phyloP scores from a whole-genome alignment of 331 rosid genomes.

The Erythrophleum ivorense region DNA sequence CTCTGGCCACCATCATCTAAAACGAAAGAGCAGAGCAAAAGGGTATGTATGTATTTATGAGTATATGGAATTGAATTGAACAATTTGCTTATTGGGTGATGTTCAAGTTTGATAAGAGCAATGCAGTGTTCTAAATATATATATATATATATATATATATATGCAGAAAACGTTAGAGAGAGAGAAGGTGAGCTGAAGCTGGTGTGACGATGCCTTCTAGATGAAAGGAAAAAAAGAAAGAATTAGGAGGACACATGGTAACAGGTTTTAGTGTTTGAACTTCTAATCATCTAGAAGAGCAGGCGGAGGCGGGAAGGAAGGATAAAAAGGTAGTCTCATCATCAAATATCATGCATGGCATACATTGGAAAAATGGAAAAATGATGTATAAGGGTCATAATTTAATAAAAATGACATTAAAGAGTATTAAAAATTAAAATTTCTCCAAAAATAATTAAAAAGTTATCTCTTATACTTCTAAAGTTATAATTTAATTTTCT shows the following conservation, averaged over 20 bases:
- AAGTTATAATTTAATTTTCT: too few relatives aligned
- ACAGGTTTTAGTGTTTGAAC: not conserved
- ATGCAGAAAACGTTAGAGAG: not conserved
- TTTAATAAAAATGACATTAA: too few relatives aligned
- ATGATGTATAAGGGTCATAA: too few relatives aligned
- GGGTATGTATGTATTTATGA: not conserved
- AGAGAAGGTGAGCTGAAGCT: not conserved
- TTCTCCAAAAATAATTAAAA: too few relatives aligned
- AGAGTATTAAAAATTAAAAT: too few relatives aligned
- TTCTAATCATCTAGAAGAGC: slow-evolving; percentile 51
- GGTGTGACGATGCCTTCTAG: slow-evolving; percentile 48
- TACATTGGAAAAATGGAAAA: not conserved
- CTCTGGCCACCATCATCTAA: slow-evolving; percentile 32
- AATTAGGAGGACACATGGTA: not conserved
- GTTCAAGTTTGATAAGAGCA: not conserved
- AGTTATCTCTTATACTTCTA: too few relatives aligned
- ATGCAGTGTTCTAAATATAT: not conserved
- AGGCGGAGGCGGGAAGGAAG: slow-evolving; percentile 27
- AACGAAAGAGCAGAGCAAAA: slow-evolving; percentile 22
- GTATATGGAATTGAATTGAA: slow-evolving; percentile 24
- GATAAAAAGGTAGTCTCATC: not conserved
- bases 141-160: slow-evolving; percentile 14
- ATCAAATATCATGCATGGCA: not conserved
- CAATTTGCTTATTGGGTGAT: not conserved
- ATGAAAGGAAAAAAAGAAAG: slow-evolving; percentile 35